These are phyloP conservation scores for Trichosporon sp. DNA, from an alignment of 1,284 basidiomycete species.

Conservation along the genomic window DNA sequence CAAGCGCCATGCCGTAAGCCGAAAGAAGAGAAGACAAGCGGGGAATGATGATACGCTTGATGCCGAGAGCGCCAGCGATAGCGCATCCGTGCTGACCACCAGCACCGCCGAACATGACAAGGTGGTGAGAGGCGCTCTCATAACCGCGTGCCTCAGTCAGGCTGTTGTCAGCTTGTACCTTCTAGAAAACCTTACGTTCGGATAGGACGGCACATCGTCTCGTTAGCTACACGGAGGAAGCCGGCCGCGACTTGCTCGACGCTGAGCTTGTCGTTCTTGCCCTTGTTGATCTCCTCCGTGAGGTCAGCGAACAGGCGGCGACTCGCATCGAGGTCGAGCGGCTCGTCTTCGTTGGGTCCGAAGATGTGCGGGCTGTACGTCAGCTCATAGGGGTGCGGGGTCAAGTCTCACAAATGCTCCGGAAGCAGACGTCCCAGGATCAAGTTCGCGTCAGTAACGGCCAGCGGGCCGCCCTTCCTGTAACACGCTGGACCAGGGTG, in stretches of 20 bases:
- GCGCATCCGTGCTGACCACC: conserved; percentile 41
- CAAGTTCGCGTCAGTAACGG: conserved; percentile 48
- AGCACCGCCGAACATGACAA: conserved; percentile 43
- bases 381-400: not conserved
- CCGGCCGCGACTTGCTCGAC: conserved; percentile 37
- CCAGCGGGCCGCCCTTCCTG: conserved; percentile 43
- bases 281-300: conserved; percentile 49
- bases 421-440: conserved; percentile 43
- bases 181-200: conserved; percentile 19
- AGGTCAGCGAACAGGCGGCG: conserved; percentile 46
- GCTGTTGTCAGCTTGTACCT: conserved; percentile 7
- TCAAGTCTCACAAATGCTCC: conserved; percentile 53
- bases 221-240: conserved; percentile 40
- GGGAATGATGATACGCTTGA: conserved; percentile 39
- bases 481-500: conserved; percentile 35
- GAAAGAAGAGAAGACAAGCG: conserved; percentile 40
- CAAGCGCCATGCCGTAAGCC: conserved; percentile 42
- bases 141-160: conserved; percentile 41
- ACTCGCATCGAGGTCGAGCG: conserved; percentile 50
- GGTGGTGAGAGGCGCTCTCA: conserved; percentile 31
- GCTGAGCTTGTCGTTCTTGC: conserved; percentile 26
- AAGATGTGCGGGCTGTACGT: conserved; percentile 42
- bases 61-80: conserved; percentile 36
- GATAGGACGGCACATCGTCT: conserved; percentile 44
- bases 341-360: conserved; percentile 53